Evolutionary conservation across 2,329 filamentous ascomycete species (phyloP).

Genomic region (Apiospora aurea): DNA sequence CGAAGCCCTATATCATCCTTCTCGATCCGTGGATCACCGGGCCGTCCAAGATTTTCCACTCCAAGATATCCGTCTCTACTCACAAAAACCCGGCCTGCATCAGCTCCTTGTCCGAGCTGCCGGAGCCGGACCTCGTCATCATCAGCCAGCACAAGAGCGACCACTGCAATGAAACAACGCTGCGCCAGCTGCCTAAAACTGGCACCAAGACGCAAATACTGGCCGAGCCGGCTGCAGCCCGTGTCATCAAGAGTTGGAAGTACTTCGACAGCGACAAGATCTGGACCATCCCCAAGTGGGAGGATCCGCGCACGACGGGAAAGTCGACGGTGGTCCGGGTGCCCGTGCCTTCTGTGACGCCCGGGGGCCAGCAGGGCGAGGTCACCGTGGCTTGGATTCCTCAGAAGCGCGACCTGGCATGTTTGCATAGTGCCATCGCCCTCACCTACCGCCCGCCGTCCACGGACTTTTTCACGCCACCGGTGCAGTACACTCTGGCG

Average conservation of each 20-base stretch:
- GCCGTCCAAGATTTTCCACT: conserved; percentile 64
- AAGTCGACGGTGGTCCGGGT: conserved; percentile 51
- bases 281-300: conserved; percentile 54
- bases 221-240: conserved; percentile 69
- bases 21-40: conserved; percentile 76
- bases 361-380: conserved; percentile 65
- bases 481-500: background rate
- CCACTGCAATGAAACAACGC: conserved; percentile 74
- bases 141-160: conserved; percentile 61
- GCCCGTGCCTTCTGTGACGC: conserved; percentile 59
- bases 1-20: conserved; percentile 68
- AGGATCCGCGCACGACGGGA: conserved; percentile 46
- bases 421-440: conserved; percentile 71
- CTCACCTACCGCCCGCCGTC: conserved; percentile 73
- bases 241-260: conserved; percentile 71
- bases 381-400: conserved; percentile 74
- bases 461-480: conserved; percentile 31
- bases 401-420: conserved; percentile 65
- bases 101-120: conserved; percentile 53
- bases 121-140: conserved; percentile 54
- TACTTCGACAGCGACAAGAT: conserved; percentile 66
- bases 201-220: conserved; percentile 67
- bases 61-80: conserved; percentile 65
- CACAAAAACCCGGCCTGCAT: conserved; percentile 64
- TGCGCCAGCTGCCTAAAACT: conserved; percentile 66